Evolutionary conservation across 2,329 filamentous ascomycete species (phyloP), one percentile per base, ranked within the genome.

Genomic region (Trichoderma endophyticum): DNA sequence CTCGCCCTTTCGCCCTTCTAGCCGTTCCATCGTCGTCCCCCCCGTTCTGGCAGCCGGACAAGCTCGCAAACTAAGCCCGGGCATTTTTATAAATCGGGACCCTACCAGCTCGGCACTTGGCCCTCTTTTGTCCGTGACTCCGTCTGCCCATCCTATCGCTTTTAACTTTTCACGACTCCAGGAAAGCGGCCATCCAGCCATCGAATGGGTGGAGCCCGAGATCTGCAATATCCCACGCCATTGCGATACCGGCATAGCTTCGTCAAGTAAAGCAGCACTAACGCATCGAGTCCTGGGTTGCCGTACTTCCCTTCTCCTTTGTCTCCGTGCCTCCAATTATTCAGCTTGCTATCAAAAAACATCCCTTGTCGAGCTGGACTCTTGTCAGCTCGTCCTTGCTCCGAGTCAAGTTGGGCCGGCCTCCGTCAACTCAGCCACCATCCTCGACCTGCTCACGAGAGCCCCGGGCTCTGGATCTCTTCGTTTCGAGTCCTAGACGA

Each of bases 211-310:
- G 64, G 64, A 67, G 70, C 51, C 64, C 56, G 43, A 63, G 70
- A 72, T 72, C 70, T 72, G 70, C 70, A 72, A 63, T 72, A 68
- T 68, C 34, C 57, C 57, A 63, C 70, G 59, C 64, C 64, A 68
- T 60, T 68, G 70, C 70, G 70, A 72, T 72, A 72, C 70, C 70
- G 70, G 70, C 63, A 72, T 68, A 72, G 70, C 70, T 72, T 72
- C 64, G 64, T 65, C 39, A 63, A 72, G 63, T 72, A 66, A 62
- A 68, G 54, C 57, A 60, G 64, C 63, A 72, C 63, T 68, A 62
- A 72, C 59, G 39, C 60, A 63, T 63, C 64, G 57, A 63, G 57
- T 61, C 61, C 30, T 32, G 51, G 30, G 57, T 43, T 43, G 70
- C 70, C 61, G 57, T 68, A 64, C 70, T 62, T 64, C 51, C 39